Conservation (phyloP, 2,329 filamentous ascomycete genomes). For the Neonectria faginata region DNA sequence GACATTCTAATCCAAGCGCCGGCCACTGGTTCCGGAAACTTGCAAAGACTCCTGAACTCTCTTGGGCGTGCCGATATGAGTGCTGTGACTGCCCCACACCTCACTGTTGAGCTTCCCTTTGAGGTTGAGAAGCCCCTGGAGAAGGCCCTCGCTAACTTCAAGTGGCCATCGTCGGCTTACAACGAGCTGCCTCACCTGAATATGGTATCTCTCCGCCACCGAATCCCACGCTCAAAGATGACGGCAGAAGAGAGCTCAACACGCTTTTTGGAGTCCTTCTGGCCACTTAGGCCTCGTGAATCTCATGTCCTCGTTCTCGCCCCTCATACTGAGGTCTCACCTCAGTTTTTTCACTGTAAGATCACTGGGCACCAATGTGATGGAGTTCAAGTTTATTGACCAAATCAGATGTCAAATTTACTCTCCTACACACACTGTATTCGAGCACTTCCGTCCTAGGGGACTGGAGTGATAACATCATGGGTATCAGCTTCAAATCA, state of each 20-base stretch:
- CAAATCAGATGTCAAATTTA: constrained; percentile 75
- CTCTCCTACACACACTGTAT: constrained; percentile 81
- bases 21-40: constrained; percentile 75
- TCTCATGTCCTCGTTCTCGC: constrained; percentile 89
- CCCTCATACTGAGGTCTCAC: constrained; percentile 81
- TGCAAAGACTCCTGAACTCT: constrained; percentile 82
- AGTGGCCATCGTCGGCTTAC: constrained; percentile 70
- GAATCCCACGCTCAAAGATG: constrained; percentile 71
- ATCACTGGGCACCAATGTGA: background rate
- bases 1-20: constrained; percentile 88
- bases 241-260: constrained; percentile 78
- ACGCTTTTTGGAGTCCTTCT: constrained; percentile 88
- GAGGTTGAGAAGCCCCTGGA: constrained; percentile 74
- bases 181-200: constrained; percentile 57
- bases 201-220: constrained; percentile 78
- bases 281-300: constrained; percentile 72
- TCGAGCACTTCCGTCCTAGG: constrained; percentile 62
- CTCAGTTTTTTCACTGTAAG: constrained; percentile 83
- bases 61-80: constrained; percentile 81
- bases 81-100: constrained; percentile 74
- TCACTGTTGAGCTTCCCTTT: constrained; percentile 86
- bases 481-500: constrained; percentile 84
- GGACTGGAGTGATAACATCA: constrained; percentile 65
- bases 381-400: constrained; percentile 32
- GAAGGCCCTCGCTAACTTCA: constrained; percentile 71